Conservation (phyloP, 805 yeast genomes). For the Ogataea degrootiae region DNA sequence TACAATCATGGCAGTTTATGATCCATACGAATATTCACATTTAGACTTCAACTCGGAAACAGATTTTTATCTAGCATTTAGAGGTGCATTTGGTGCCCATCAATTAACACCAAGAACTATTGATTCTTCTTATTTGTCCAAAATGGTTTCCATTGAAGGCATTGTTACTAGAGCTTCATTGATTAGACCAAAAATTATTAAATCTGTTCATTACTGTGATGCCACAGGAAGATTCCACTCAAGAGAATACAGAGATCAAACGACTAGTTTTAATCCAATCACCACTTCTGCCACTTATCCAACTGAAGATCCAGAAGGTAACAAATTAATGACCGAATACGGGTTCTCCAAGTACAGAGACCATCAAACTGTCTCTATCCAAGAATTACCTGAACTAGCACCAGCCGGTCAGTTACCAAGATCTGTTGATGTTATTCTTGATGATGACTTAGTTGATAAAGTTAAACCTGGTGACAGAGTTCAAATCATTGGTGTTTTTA, state of each 20-base stretch:
- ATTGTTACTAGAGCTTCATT: slow-evolving; percentile 91
- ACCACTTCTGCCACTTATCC: slow-evolving; percentile 85
- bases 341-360: slow-evolving; percentile 91
- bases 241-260: slow-evolving; percentile 87
- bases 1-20: slow-evolving; percentile 67
- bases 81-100: slow-evolving; percentile 89
- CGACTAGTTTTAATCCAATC: slow-evolving; percentile 83
- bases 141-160: slow-evolving; percentile 86
- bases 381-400: slow-evolving; percentile 96
- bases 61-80: slow-evolving; percentile 71
- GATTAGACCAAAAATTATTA: slow-evolving; percentile 85
- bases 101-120: slow-evolving; percentile 85
- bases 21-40: slow-evolving; percentile 50
- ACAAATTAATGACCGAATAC: slow-evolving; percentile 83
- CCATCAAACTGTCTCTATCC: slow-evolving; percentile 89
- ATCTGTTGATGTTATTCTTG: slow-evolving; percentile 85
- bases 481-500: slow-evolving; percentile 88
- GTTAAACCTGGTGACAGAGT: slow-evolving; percentile 96
- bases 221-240: slow-evolving; percentile 79
- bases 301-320: slow-evolving; percentile 87
- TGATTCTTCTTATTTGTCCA: slow-evolving; percentile 69
- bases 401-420: slow-evolving; percentile 98
- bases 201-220: slow-evolving; percentile 92
- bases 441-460: slow-evolving; percentile 88
- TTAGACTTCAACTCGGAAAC: slow-evolving; percentile 54